Percentiles rank a stretch among this genome's conserved stretches.
Evolutionary conservation across 768 basidiomycete genomes (phyloP).

Genomic region (Leccinum uliginosum): DNA sequence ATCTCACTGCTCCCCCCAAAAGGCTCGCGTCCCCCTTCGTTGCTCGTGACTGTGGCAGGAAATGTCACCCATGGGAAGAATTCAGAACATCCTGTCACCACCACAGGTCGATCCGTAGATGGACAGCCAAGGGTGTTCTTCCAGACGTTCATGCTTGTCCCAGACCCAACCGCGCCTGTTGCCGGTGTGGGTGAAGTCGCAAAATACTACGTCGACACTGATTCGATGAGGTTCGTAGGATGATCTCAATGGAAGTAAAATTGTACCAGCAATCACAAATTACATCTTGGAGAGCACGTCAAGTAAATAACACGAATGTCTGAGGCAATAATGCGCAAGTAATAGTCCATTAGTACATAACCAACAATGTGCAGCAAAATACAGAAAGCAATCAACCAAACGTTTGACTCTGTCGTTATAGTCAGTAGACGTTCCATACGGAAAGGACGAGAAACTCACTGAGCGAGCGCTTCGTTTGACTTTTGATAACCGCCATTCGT

Average conservation of each 20-base stretch:
- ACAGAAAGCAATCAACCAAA: slow-evolving; percentile 55
- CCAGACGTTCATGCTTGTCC: slow-evolving; percentile 82
- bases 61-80: slow-evolving; percentile 69
- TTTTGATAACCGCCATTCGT: slow-evolving; percentile 93
- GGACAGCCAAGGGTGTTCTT: slow-evolving; percentile 82
- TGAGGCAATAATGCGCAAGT: background rate
- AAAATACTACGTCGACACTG: slow-evolving; percentile 78
- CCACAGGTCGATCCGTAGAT: slow-evolving; percentile 51
- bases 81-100: slow-evolving; percentile 52
- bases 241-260: slow-evolving; percentile 28
- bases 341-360: slow-evolving; percentile 12
- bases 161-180: slow-evolving; percentile 62
- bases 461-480: slow-evolving; percentile 89
- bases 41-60: slow-evolving; percentile 77
- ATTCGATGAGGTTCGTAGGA: slow-evolving; percentile 80
- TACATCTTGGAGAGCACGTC: background rate
- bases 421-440: slow-evolving; percentile 11
- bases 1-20: slow-evolving; percentile 7
- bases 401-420: slow-evolving; percentile 69
- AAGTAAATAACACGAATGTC: background rate
- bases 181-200: slow-evolving; percentile 68
- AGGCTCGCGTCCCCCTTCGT: slow-evolving; percentile 77
- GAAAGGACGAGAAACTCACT: slow-evolving; percentile 34
- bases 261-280: background rate
- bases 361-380: background rate